Evolutionary conservation across 2,329 filamentous ascomycete species (phyloP).

Genomic region (Colletotrichum simmondsii): DNA sequence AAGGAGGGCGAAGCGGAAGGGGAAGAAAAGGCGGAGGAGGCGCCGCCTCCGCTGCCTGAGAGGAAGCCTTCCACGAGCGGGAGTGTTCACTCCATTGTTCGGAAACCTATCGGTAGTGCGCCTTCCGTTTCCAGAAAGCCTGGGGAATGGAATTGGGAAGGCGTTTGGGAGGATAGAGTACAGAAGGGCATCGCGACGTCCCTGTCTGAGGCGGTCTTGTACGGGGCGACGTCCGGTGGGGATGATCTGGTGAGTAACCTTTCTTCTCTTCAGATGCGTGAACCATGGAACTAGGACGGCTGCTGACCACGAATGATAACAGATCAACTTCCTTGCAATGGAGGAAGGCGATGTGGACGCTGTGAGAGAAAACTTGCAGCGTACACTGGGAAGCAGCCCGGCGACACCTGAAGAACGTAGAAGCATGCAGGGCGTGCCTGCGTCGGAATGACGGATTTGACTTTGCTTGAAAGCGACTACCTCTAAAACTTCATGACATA

Average conservation of each 20-base stretch:
- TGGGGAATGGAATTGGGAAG: constrained; percentile 97
- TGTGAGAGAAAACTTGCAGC: constrained; percentile 68
- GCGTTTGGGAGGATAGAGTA: constrained; percentile 93
- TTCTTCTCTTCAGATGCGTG: no score
- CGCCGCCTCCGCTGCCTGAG: background rate
- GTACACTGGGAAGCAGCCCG: constrained; percentile 53
- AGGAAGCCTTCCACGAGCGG: constrained; percentile 16
- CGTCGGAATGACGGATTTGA: constrained; percentile 16
- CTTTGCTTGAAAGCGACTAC: constrained; percentile 24
- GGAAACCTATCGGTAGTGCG: constrained; percentile 31
- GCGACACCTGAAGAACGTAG: constrained; percentile 36
- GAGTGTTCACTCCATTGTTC: constrained; percentile 11
- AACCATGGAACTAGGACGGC: background rate
- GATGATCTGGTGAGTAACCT: constrained; percentile 34
- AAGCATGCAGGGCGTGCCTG: constrained; percentile 28
- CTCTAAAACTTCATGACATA: constrained; percentile 25
- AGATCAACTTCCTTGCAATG: constrained; percentile 76
- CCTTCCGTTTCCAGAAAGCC: constrained; percentile 61
- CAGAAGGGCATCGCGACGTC: constrained; percentile 81
- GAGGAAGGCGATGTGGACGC: constrained; percentile 68
- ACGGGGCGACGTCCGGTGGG: constrained; percentile 66
- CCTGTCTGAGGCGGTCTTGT: constrained; percentile 82
- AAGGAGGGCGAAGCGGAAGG: constrained; percentile 14
- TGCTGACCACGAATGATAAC: constrained; percentile 21
- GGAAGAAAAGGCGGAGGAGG: constrained; percentile 37